These are phyloP conservation scores for Nemania sp. DNA, from an alignment of 2,329 filamentous ascomycete species.

Conservation along the genomic window DNA sequence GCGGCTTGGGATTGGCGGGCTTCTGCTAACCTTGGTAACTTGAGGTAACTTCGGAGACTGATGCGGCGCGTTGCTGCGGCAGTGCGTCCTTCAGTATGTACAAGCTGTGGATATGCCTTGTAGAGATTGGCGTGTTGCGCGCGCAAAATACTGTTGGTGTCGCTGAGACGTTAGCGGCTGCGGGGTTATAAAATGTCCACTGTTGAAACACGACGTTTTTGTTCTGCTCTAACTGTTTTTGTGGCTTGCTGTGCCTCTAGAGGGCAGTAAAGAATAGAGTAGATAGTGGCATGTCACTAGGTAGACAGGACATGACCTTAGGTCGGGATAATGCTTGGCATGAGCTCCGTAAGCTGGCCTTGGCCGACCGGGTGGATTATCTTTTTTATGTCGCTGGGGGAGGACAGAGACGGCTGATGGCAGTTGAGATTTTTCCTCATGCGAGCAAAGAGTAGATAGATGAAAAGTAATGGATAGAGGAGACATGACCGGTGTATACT, in stretches of 20 bases:
- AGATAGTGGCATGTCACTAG: conserved; percentile 34
- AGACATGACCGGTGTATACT: conserved; percentile 13
- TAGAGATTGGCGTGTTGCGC: conserved; percentile 17
- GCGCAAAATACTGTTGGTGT: conserved; percentile 25
- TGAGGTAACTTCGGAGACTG: conserved; percentile 24
- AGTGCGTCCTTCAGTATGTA: conserved; percentile 38
- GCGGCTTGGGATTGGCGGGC: conserved; percentile 28
- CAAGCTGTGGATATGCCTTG: conserved; percentile 39
- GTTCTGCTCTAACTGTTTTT: conserved; percentile 15
- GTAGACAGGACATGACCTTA: conserved; percentile 31
- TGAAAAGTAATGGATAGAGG: conserved; percentile 3
- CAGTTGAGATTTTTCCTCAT: conserved; percentile 23
- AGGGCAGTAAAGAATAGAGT: conserved; percentile 19
- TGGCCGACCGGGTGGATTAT: conserved; percentile 38
- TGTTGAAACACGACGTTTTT: conserved; percentile 27
- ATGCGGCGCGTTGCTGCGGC: conserved; percentile 23
- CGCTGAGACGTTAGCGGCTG: conserved; percentile 33
- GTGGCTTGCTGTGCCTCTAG: conserved; percentile 20
- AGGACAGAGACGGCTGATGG: conserved; percentile 25
- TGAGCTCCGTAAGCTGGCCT: conserved; percentile 34
- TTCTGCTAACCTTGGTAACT: conserved; percentile 37
- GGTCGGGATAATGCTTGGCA: conserved; percentile 35
- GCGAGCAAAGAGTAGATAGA: neutral
- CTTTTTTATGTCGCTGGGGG: conserved; percentile 15
- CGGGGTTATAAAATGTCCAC: conserved; percentile 31